Conservation (phyloP, 495 filamentous ascomycete species). For the Xylaria scruposa region DNA sequence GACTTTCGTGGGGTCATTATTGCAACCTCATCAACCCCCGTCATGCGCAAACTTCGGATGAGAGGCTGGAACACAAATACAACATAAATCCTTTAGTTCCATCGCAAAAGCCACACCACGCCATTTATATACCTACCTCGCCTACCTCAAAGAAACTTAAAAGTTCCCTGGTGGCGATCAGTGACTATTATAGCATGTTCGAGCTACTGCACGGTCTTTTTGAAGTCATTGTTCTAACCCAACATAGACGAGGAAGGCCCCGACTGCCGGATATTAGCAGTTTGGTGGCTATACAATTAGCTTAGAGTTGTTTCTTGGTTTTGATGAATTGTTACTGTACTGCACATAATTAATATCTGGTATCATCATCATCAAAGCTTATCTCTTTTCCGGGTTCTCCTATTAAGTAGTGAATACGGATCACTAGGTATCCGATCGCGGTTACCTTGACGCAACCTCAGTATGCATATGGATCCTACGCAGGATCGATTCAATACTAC, state of each 20-base stretch:
- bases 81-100: background rate
- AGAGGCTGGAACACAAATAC: background rate
- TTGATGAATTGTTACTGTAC: background rate
- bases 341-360: background rate
- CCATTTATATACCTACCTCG: too few species aligned
- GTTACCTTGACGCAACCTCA: background rate
- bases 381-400: background rate
- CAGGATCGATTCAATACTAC: background rate
- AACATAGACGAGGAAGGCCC: background rate
- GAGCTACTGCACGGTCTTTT: too few species aligned
- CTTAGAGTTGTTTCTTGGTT: background rate
- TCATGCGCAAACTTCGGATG: slow-evolving; percentile 6
- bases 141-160: background rate
- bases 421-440: background rate
- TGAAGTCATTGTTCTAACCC: too few species aligned
- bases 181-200: background rate
- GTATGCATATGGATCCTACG: background rate
- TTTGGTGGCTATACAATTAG: background rate
- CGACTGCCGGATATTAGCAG: background rate
- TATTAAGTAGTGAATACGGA: background rate
- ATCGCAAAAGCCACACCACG: slow-evolving; percentile 4
- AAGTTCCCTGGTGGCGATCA: background rate
- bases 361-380: background rate
- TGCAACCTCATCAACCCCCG: background rate
- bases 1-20: background rate